phyloP scores from a whole-genome alignment of 106 monocot genomes.

The Allium cepa region DNA sequence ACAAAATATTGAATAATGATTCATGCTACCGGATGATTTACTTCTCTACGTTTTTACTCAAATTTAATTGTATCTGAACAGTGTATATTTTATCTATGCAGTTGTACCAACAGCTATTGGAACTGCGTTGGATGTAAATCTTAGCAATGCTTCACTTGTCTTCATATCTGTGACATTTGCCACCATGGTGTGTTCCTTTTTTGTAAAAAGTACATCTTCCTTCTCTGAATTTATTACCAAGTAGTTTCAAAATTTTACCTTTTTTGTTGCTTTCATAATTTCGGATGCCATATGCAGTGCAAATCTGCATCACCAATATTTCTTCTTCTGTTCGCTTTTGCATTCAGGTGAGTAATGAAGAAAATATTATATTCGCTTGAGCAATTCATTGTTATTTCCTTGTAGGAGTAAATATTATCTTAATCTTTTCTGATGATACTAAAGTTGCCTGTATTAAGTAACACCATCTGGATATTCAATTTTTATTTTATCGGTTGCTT shows the following conservation, averaged over 20 bases:
- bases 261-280: neutral
- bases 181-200: conserved; percentile 66
- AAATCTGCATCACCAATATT: conserved; percentile 99
- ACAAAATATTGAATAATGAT: too few relatives aligned
- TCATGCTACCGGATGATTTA: too few relatives aligned
- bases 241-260: neutral
- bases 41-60: too few relatives aligned
- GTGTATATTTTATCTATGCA: conserved; percentile 19
- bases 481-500: neutral
- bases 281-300: conserved; percentile 63
- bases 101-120: conserved; percentile 87
- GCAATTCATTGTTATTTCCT: neutral
- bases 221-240: neutral
- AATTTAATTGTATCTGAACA: too few relatives aligned
- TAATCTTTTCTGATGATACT: neutral
- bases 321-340: conserved; percentile 94
- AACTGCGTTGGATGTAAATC: conserved; percentile 85
- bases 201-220: neutral
- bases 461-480: neutral
- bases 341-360: conserved; percentile 59
- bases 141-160: conserved; percentile 94
- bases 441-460: neutral
- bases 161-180: conserved; percentile 94
- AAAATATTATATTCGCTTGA: neutral
- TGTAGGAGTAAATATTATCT: neutral